phyloP scores from a whole-genome alignment of 805 yeast species.

The Candida ipomoeae region DNA sequence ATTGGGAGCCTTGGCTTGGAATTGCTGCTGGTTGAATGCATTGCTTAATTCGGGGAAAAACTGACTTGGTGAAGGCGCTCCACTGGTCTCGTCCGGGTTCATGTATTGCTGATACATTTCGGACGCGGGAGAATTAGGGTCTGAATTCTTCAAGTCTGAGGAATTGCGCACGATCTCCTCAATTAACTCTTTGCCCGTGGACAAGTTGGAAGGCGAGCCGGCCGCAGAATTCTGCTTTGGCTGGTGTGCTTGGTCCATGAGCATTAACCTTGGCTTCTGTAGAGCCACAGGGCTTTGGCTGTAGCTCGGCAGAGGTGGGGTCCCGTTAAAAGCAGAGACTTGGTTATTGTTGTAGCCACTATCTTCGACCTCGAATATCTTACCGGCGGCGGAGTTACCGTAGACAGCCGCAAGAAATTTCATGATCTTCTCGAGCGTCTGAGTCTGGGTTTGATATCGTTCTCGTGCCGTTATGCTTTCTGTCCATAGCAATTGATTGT shows the following conservation, averaged over 20 bases:
- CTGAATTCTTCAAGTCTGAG: slow-evolving; percentile 8
- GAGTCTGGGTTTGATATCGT: slow-evolving; percentile 79
- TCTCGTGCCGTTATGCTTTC: slow-evolving; percentile 83
- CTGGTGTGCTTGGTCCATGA: slow-evolving; percentile 36
- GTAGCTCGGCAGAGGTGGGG: slow-evolving; percentile 7
- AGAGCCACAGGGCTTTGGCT: slow-evolving; percentile 4
- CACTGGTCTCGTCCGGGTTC: slow-evolving; percentile 21
- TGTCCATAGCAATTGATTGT: slow-evolving; percentile 88
- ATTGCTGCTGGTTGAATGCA: slow-evolving; percentile 7
- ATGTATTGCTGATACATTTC: slow-evolving; percentile 30
- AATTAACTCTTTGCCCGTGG: slow-evolving; percentile 13
- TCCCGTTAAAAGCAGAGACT: slow-evolving; percentile 19
- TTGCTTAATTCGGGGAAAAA: slow-evolving; percentile 31
- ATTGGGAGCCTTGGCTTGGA: not conserved
- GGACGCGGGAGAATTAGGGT: slow-evolving; percentile 19
- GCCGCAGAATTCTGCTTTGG: slow-evolving; percentile 1
- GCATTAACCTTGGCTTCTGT: slow-evolving; percentile 36
- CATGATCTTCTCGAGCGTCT: slow-evolving; percentile 80
- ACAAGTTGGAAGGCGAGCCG: slow-evolving; percentile 11
- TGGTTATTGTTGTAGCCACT: slow-evolving; percentile 18
- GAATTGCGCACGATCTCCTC: slow-evolving; percentile 17
- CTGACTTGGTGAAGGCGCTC: slow-evolving; percentile 29
- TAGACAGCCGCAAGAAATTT: slow-evolving; percentile 82
- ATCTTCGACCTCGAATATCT: slow-evolving; percentile 36
- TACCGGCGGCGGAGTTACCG: slow-evolving; percentile 52